Evolutionary conservation across 441 rosid genomes (phyloP).

Genomic region (Erysimum cheiri): DNA sequence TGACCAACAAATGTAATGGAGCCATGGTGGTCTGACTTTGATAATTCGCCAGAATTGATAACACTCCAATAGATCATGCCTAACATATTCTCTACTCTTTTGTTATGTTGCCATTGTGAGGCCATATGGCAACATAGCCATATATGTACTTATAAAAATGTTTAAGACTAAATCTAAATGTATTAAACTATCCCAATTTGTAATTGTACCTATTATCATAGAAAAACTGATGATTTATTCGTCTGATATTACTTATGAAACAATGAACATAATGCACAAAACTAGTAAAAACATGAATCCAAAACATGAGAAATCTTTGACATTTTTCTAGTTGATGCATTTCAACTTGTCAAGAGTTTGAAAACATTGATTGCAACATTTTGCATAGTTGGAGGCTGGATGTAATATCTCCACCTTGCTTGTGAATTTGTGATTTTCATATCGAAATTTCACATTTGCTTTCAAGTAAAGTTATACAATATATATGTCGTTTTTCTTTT

Average conservation of each 20-base stretch:
- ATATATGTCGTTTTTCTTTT: not conserved
- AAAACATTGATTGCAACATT: no score
- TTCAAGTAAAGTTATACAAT: not conserved
- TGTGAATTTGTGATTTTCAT: not conserved
- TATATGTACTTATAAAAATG: not conserved
- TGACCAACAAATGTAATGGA: not conserved
- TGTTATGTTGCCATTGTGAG: not conserved
- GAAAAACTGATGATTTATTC: no score
- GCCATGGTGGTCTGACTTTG: conserved; percentile 1
- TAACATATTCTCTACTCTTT: not conserved
- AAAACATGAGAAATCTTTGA: no score
- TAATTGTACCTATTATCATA: no score
- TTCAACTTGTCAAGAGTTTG: no score
- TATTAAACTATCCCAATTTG: not conserved
- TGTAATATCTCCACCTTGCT: no score
- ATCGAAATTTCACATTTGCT: not conserved
- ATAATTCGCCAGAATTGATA: not conserved
- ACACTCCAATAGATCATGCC: conserved; percentile 13
- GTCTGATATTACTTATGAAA: no score
- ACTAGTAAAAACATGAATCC: no score
- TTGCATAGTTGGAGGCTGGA: no score
- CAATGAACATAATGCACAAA: no score
- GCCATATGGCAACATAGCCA: not conserved
- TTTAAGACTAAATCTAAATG: not conserved
- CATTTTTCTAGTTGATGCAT: no score